Percentiles rank a stretch among this genome's conserved stretches.
Evolutionary conservation across 73 alveolate genomes (phyloP).

Genomic region (Paramecium caudatum): DNA sequence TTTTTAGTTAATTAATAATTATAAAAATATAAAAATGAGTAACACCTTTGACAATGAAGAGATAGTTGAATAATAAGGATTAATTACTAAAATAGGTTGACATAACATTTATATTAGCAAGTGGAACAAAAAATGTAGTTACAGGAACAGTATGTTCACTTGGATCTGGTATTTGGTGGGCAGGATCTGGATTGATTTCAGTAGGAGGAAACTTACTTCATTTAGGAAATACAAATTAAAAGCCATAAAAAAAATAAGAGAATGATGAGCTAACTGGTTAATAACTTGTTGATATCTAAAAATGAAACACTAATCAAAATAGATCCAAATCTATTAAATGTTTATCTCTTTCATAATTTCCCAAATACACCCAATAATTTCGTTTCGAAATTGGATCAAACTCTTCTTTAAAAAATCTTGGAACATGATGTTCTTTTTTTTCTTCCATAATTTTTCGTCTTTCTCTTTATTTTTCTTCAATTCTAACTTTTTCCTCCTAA

Average conservation of each 20-base stretch:
- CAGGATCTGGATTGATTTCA: constrained; percentile 4
- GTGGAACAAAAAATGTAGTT: constrained; percentile 57
- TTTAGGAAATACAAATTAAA: neutral
- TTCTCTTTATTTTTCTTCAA: constrained; percentile 57
- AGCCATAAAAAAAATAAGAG: neutral
- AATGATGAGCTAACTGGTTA: constrained; percentile 8
- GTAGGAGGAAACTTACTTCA: constrained; percentile 39
- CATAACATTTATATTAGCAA: neutral
- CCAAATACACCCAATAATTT: constrained; percentile 10
- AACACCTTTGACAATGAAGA: neutral
- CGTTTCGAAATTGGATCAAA: constrained; percentile 10
- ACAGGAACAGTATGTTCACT: constrained; percentile 29
- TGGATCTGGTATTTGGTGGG: constrained; percentile 38
- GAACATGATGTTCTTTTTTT: constrained; percentile 6
- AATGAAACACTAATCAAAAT: neutral
- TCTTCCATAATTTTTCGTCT: constrained; percentile 24
- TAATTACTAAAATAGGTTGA: constrained; percentile 25
- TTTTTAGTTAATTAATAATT: constrained; percentile 2
- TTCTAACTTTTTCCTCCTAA: constrained; percentile 48
- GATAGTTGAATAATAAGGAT: neutral
- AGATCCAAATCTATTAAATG: constrained; percentile 24
- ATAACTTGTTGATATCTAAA: neutral
- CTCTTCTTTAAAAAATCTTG: constrained; percentile 22
- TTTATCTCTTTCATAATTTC: constrained; percentile 10
- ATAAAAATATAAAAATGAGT: neutral